Percentiles rank a stretch among this genome's conserved stretches.
Conservation (phyloP, 805 yeast genomes). For the Wickerhamiella sergipiensis region DNA sequence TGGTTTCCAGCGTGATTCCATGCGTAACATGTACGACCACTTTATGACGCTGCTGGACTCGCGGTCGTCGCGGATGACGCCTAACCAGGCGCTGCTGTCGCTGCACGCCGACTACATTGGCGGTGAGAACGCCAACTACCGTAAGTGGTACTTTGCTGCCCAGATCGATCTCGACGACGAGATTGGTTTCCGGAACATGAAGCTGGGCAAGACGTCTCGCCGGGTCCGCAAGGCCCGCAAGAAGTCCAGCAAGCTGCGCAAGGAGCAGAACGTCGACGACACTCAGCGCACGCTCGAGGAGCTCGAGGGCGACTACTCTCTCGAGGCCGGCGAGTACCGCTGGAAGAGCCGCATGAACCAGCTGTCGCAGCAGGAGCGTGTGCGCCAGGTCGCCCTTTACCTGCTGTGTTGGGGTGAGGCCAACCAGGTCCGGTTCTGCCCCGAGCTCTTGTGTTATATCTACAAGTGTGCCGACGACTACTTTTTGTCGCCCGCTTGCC, state of each 20-base stretch:
- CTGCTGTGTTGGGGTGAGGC: constrained; percentile 68
- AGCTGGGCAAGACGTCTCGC: constrained; percentile 35
- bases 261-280: constrained; percentile 33
- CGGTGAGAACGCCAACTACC: constrained; percentile 73
- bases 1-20: constrained; percentile 76
- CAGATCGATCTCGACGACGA: constrained; percentile 64
- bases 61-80: constrained; percentile 65
- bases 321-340: constrained; percentile 67
- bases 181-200: constrained; percentile 43
- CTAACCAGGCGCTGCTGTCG: constrained; percentile 55
- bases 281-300: constrained; percentile 50
- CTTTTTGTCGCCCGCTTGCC: constrained; percentile 77
- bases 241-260: constrained; percentile 28
- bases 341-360: constrained; percentile 58
- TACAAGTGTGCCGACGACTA: constrained; percentile 92
- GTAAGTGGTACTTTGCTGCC: constrained; percentile 87
- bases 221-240: constrained; percentile 35
- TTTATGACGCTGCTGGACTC: constrained; percentile 75
- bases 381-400: constrained; percentile 50
- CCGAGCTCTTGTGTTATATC: constrained; percentile 82
- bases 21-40: constrained; percentile 68
- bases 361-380: constrained; percentile 41
- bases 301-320: constrained; percentile 51
- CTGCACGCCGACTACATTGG: constrained; percentile 88
- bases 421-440: constrained; percentile 77